Evolutionary conservation across 2,329 filamentous ascomycete species (phyloP).

Genomic region (Sporothrix curviconia): DNA sequence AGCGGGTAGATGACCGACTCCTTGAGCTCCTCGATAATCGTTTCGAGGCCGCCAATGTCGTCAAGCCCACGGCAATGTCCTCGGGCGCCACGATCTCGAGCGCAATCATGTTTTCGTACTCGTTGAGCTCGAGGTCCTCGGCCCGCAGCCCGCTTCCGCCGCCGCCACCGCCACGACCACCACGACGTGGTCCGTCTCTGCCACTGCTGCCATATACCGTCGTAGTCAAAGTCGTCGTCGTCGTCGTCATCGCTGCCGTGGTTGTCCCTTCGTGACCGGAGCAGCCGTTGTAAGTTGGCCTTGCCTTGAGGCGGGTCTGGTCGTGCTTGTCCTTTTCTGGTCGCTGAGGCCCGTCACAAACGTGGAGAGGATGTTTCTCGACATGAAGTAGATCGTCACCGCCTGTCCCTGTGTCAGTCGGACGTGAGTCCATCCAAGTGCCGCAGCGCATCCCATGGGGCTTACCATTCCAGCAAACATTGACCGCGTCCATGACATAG

Average conservation of each 20-base stretch:
- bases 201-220: conserved; percentile 24
- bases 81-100: conserved; percentile 92
- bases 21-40: conserved; percentile 93
- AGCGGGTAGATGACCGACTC: conserved; percentile 97
- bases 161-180: conserved; percentile 26
- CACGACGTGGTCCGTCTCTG: conserved; percentile 25
- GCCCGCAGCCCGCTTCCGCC: conserved; percentile 42
- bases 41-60: conserved; percentile 86
- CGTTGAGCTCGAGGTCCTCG: conserved; percentile 73
- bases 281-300: conserved; percentile 74
- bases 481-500: conserved; percentile 41
- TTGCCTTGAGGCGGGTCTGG: conserved; percentile 71
- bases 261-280: conserved; percentile 29
- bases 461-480: conserved; percentile 43
- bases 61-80: conserved; percentile 87
- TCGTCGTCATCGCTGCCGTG: conserved; percentile 35
- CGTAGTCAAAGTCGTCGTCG: conserved; percentile 39
- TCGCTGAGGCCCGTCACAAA: conserved; percentile 57
- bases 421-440: too few relatives aligned
- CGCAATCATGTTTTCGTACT: conserved; percentile 91
- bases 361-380: conserved; percentile 62
- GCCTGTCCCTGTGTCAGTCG: conserved; percentile 28
- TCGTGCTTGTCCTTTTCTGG: conserved; percentile 81
- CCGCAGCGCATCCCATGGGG: neutral
- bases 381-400: conserved; percentile 62